Evolutionary conservation across 1,284 basidiomycete species (phyloP).

Genomic region (Malassezia slooffiae): DNA sequence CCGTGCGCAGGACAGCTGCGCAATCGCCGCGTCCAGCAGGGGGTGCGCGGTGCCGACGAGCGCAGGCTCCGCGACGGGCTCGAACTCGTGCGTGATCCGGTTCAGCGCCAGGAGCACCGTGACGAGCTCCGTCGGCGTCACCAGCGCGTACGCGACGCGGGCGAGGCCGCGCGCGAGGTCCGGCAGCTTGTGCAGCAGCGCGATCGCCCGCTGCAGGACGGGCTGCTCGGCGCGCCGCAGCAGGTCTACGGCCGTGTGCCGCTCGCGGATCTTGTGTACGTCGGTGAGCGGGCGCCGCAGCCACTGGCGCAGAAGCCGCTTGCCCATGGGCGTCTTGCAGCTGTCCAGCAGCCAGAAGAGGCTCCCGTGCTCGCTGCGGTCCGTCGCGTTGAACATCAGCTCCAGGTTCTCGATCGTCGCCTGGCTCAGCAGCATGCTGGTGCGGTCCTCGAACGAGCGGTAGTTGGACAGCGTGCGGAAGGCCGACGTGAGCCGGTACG

Average conservation of each 20-base stretch:
- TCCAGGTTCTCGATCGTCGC: constrained; percentile 74
- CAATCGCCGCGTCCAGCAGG: constrained; percentile 63
- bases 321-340: constrained; percentile 73
- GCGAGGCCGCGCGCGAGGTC: constrained; percentile 81
- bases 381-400: constrained; percentile 49
- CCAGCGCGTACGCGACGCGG: constrained; percentile 74
- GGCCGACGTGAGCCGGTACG: constrained; percentile 57
- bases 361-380: constrained; percentile 62
- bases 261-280: constrained; percentile 56
- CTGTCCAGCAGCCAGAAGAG: constrained; percentile 76
- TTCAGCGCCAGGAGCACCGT: constrained; percentile 65
- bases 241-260: constrained; percentile 74
- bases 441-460: constrained; percentile 56
- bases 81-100: constrained; percentile 62
- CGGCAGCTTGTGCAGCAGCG: constrained; percentile 55
- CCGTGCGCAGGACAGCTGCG: constrained; percentile 58
- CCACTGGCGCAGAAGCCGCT: constrained; percentile 72
- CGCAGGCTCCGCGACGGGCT: constrained; percentile 49
- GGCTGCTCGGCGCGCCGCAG: constrained; percentile 53
- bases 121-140: constrained; percentile 70
- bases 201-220: constrained; percentile 56
- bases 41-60: constrained; percentile 51
- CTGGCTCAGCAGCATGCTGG: constrained; percentile 77
- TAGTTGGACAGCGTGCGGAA: constrained; percentile 51
- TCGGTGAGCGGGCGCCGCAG: constrained; percentile 73